Evolutionary conservation across 306 rosid species (phyloP), one percentile per base, ranked within the genome.

Genomic region (Ceratonia siliqua): DNA sequence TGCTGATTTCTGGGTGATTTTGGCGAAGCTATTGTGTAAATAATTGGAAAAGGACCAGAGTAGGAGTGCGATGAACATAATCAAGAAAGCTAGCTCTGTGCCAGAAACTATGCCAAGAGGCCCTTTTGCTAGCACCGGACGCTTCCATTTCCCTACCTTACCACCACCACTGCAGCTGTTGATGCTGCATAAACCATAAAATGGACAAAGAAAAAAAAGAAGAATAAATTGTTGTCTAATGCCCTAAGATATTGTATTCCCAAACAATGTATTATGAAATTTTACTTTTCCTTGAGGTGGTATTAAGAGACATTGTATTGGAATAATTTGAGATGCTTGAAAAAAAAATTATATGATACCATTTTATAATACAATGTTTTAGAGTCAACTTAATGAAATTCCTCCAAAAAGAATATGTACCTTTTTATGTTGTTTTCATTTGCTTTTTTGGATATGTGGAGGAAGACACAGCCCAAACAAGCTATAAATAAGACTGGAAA

Each of bases 71-170:
- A 91, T 54, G 85, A 93, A 89, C 92, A 93, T 91, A 28, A 81
- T 7, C 64, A 89, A 77, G 55, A 93, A 82, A 17, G 79, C 68
- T 0, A 93, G 55, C 65, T 89, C 98, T 21, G 76, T 78, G 54
- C 73, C 64, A 0, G 97, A 87, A 30, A 91, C 98, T 49, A 93
- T 89, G n/a, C 98, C 97, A 0, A 91, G 89, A 24, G 98, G 98
- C 12, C 98, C 96, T 81, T 81, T 91, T 0, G 86, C 84, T 0
- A 89, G 15, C 74, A 84, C 42, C 21, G 92, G 87, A 14, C 79
- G 81, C 54, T 82, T 87, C 92, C 92, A 91, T 58, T 43, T 8
- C 3, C 39, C 33, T 33, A 68, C 46, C 11, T 54, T 59, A 6
- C 9, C 9, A 9, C 70, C 42, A 22, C n/a, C 62, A 9, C 55